Base-by-base conservation (phyloP, 2,329 filamentous ascomycete species). In the Gaeumannomyces tritici region DNA sequence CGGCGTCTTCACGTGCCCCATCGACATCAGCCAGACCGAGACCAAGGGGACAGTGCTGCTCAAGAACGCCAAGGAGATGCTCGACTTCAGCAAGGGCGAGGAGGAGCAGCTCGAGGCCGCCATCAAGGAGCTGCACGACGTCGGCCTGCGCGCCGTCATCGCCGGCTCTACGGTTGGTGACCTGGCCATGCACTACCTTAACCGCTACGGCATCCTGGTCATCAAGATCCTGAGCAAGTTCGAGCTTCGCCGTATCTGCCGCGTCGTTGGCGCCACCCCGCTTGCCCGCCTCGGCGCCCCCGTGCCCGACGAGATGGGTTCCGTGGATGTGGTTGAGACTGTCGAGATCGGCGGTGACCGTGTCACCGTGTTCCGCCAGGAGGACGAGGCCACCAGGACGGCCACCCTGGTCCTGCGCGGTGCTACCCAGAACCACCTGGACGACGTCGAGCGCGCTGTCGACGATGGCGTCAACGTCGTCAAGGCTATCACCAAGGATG, bases 281-380 rank as follows among this genome's bases (percentile, higher is more conserved):
- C 84, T 99, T 65, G 96, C 96, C 61, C 89, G 95, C 70, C 83
- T 99, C 59, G 95, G 95, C 67, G 95, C 96, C 21, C 95, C 95
- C 57, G 99, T 99, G 95, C 95, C 96, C n/a, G 95, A 99, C 69
- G 95, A 99, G 82, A 98, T 96, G 93, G 95, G 95, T 67, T 89
- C 79, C 70, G 87, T 99, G 66, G 95, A 99, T 73, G 77, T 99
- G 63, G 95, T 99, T 35, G 95, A 99, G 83, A 98, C 96, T 1
- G 83, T 96, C 57, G 95, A 99, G 78, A 98, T 99, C 73, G 95
- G 95, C 67, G 95, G 95, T 69, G 95, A 99, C 80, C 89, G 95
- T 65, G 96, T 99, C 64, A 99, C 95, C 55, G 93, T 99, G 64
- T 99, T 99, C 85, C 85, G 96, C 71, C 95, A 99, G 82, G 95